Evolutionary conservation across 2,329 filamentous ascomycete species (phyloP).

Genomic region (Bimuria novae-zelandiae): DNA sequence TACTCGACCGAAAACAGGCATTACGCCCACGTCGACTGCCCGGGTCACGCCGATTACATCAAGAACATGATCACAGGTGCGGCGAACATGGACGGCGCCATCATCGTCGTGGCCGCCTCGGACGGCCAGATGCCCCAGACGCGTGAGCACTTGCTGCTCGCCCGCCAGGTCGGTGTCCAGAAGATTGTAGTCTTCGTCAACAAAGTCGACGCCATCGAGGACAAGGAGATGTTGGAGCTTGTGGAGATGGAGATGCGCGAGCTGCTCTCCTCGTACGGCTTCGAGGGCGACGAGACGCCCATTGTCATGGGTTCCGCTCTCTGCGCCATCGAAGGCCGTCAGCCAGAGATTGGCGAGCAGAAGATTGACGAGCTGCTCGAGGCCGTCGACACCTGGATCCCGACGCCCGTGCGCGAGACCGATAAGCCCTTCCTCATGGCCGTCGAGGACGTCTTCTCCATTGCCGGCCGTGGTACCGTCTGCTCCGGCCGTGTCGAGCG

Average conservation of each 20-base stretch:
- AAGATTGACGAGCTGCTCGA: slow-evolving; percentile 92
- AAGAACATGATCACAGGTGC: slow-evolving; percentile 99
- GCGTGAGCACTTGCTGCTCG: slow-evolving; percentile 94
- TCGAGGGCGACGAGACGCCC: slow-evolving; percentile 97
- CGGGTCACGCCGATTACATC: slow-evolving; percentile 99
- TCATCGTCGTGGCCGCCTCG: slow-evolving; percentile 97
- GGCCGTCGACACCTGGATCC: slow-evolving; percentile 94
- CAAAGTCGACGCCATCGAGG: slow-evolving; percentile 97
- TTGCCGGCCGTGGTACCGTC: slow-evolving; percentile 87
- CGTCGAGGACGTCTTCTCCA: slow-evolving; percentile 71
- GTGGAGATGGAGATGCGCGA: slow-evolving; percentile 99
- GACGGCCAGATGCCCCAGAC: slow-evolving; percentile 99
- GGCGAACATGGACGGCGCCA: slow-evolving; percentile 98
- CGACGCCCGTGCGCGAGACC: slow-evolving; percentile 87
- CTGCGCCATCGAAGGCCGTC: slow-evolving; percentile 85
- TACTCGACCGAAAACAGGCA: slow-evolving; percentile 92
- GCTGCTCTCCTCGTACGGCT: slow-evolving; percentile 87
- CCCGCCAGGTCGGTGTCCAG: slow-evolving; percentile 97
- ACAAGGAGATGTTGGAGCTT: slow-evolving; percentile 99
- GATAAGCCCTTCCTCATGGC: slow-evolving; percentile 99
- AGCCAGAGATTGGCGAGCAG: slow-evolving; percentile 80
- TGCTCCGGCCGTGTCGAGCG: slow-evolving; percentile 97
- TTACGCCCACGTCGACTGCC: slow-evolving; percentile 99
- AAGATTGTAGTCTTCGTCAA: slow-evolving; percentile 99
- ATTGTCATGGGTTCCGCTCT: slow-evolving; percentile 97